Evolutionary conservation across 2,329 filamentous ascomycete genomes (phyloP), one percentile per base, ranked within the genome.

Genomic region (Sarocladium strictum): DNA sequence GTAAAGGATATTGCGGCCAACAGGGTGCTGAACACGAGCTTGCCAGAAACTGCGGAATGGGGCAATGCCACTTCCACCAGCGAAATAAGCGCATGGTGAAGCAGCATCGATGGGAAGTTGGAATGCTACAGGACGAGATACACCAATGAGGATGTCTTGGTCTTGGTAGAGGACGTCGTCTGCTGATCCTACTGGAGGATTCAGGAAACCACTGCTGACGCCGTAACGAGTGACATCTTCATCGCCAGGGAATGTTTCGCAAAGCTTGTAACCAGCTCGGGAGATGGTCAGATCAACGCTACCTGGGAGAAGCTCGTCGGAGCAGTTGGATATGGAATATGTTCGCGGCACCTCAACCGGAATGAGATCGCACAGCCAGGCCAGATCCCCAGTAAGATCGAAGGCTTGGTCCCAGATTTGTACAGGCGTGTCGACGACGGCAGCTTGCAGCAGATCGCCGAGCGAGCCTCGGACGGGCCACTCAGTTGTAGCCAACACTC

Each of bases 31-130:
- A 5, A 69, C 66, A 0, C 77, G 72, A 11, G 74, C 67, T 61
- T 79, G 75, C 77, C 76, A 80, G 61, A 80, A 80, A 51, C 75
- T 76, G 3, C 77, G 68, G 64, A 80, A 80, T 0, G 77, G 77
- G 0, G 77, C 77, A 24, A 80, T 78, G 1, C 77, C 77, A 40
- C 74, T 78, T 0, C 77, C 78, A 12, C 78, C 77, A 0, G 78
- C 78, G 58, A 81, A 80, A 59, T 76, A 76, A 0, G 76, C 76
- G 19, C 77, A 77, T 0, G 77, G 78, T 0, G 75, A 74, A 29
- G 76, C 75, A 14, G 70, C 67, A 33, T 79, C 75, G 4, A 78
- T 65, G 0, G 78, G 78, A 0, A 80, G 66, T 47, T 80, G 77
- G 60, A 81, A 80, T 1, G 74, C 69, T 1, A 77, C 69, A 0